Evolutionary conservation across 2,329 filamentous ascomycete species (phyloP).

Genomic region (Fonsecaea erecta): DNA sequence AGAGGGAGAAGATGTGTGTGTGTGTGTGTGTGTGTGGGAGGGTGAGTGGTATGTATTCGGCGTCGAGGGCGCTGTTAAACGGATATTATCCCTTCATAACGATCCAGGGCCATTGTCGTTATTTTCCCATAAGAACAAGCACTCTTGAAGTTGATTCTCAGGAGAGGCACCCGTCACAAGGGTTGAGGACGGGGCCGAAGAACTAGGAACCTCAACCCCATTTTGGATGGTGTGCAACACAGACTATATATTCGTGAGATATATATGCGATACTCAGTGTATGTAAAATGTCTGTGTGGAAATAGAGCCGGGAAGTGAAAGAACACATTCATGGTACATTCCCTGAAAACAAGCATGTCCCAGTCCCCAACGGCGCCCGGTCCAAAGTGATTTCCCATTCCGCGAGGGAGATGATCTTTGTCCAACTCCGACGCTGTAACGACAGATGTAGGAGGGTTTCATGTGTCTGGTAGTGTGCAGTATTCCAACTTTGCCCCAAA

Average conservation of each 20-base stretch:
- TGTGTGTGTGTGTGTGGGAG: too few relatives aligned
- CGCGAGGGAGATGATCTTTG: slow-evolving; percentile 5
- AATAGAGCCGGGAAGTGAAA: slow-evolving; percentile 19
- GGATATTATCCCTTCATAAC: too few relatives aligned
- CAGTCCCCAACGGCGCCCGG: background rate
- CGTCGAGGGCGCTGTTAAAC: too few relatives aligned
- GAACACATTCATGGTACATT: background rate
- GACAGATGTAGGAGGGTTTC: slow-evolving; percentile 2
- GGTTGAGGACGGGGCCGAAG: background rate
- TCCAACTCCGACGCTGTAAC: slow-evolving; percentile 20
- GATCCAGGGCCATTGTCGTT: too few relatives aligned
- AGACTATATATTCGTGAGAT: background rate
- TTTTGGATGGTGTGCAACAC: background rate
- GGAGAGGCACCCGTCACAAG: background rate
- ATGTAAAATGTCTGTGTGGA: slow-evolving; percentile 1
- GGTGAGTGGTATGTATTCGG: too few relatives aligned
- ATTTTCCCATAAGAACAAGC: too few relatives aligned
- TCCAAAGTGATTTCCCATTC: background rate
- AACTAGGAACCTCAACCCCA: background rate
- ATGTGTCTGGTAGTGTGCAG: background rate
- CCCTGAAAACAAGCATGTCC: slow-evolving; percentile 5
- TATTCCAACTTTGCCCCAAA: background rate
- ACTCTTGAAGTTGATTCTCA: too few relatives aligned
- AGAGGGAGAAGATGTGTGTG: too few relatives aligned
- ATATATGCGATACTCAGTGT: background rate